Percentiles rank a stretch among this genome's conserved stretches.
Evolutionary conservation across 2,329 filamentous ascomycete species (phyloP).

Genomic region (Ilyonectria robusta): DNA sequence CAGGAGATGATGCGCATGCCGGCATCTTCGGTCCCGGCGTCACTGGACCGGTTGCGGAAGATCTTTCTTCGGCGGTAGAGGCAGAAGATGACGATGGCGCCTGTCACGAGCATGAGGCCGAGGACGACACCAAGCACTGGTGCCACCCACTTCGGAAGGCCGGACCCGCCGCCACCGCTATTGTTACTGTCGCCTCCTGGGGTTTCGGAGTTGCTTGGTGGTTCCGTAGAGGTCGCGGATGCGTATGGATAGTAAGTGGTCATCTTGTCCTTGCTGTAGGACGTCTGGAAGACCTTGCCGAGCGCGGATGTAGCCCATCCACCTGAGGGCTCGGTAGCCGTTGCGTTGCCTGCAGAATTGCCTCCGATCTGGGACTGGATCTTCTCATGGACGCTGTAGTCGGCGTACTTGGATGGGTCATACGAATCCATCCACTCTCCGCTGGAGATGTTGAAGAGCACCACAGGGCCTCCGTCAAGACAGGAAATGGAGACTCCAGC

Average conservation of each 20-base stretch:
- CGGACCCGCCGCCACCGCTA: conserved; percentile 48
- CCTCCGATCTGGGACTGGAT: conserved; percentile 80
- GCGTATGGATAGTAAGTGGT: conserved; percentile 73
- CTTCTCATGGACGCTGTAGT: conserved; percentile 78
- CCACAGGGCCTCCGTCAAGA: conserved; percentile 66
- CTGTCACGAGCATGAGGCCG: conserved; percentile 69
- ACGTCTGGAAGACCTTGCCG: conserved; percentile 64
- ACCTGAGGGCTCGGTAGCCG: conserved; percentile 72
- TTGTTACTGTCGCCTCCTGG: conserved; percentile 37
- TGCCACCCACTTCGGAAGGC: conserved; percentile 70
- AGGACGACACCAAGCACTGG: conserved; percentile 75
- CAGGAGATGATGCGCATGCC: conserved; percentile 65
- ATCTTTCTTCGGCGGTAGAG: conserved; percentile 66
- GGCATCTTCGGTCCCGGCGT: conserved; percentile 61
- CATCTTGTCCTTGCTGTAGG: conserved; percentile 71
- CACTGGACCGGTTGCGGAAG: conserved; percentile 55
- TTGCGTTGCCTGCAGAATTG: conserved; percentile 76
- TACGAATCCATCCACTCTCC: conserved; percentile 80
- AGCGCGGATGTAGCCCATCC: conserved; percentile 68
- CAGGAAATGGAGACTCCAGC: conserved; percentile 55
- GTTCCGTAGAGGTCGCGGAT: conserved; percentile 43
- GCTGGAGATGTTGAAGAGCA: conserved; percentile 81
- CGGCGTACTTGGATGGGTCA: conserved; percentile 71
- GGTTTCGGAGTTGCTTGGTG: conserved; percentile 34
- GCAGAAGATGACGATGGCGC: conserved; percentile 64